Conservation (phyloP, 1,284 basidiomycete genomes). For the Microbotryum intermedium region DNA sequence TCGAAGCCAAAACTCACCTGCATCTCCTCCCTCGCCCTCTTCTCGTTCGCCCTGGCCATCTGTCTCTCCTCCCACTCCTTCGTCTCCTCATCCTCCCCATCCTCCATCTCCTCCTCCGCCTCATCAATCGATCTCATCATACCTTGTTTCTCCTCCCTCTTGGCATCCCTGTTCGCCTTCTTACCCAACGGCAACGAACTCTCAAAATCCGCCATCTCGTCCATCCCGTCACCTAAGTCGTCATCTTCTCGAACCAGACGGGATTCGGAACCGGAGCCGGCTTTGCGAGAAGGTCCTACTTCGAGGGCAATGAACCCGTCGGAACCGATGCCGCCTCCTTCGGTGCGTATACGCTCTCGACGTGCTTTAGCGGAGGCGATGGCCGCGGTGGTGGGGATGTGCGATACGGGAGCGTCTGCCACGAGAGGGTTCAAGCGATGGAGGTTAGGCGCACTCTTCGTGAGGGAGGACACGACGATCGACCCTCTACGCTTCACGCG, state of each 20-base stretch:
- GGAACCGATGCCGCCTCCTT: background rate
- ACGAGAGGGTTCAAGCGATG: background rate
- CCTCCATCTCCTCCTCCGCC: conserved; percentile 56
- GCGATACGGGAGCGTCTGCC: background rate
- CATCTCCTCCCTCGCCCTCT: conserved; percentile 13
- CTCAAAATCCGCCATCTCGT: conserved; percentile 80
- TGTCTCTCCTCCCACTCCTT: conserved; percentile 86
- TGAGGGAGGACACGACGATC: conserved; percentile 9
- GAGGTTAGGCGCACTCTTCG: background rate
- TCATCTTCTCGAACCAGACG: conserved; percentile 83
- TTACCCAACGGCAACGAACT: conserved; percentile 79
- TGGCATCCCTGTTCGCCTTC: conserved; percentile 68
- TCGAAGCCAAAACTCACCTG: background rate
- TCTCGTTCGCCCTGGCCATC: conserved; percentile 56
- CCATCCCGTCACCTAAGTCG: conserved; percentile 78
- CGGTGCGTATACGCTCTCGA: conserved; percentile 18
- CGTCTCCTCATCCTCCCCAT: conserved; percentile 63
- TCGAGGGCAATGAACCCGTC: conserved; percentile 80
- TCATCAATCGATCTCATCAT: conserved; percentile 84
- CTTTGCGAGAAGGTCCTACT: conserved; percentile 45
- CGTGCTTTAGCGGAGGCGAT: conserved; percentile 18
- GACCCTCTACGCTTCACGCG: too few species aligned
- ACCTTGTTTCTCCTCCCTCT: conserved; percentile 57
- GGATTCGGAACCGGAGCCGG: conserved; percentile 52
- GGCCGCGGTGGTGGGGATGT: conserved; percentile 11